Conservation (phyloP, 352 stramenopile genomes). For the Pythium scleroteichum region DNA sequence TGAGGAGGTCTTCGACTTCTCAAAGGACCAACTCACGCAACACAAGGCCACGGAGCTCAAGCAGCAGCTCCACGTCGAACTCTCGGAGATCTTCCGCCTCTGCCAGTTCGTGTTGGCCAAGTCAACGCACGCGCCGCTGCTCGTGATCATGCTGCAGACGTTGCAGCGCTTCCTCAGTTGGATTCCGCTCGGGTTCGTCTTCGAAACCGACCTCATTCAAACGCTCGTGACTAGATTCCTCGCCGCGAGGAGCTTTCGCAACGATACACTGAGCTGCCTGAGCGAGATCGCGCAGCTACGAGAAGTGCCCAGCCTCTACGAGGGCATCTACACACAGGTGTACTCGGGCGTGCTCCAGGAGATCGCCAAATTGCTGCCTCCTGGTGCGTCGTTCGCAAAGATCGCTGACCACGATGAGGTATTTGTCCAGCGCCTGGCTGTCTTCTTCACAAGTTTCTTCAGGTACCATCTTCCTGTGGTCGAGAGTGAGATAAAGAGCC, state of each 20-base stretch:
- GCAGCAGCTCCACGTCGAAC: conserved; percentile 97
- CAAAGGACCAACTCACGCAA: conserved; percentile 97
- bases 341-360: conserved; percentile 94
- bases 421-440: conserved; percentile 96
- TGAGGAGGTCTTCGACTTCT: conserved; percentile 99
- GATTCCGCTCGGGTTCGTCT: conserved; percentile 99
- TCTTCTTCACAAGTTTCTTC: conserved; percentile 98
- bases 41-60: conserved; percentile 98
- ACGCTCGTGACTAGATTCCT: conserved; percentile 97
- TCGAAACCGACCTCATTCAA: conserved; percentile 96
- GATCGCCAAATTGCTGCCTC: conserved; percentile 90
- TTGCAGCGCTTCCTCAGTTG: conserved; percentile 97
- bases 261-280: conserved; percentile 97
- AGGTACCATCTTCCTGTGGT: conserved; percentile 94
- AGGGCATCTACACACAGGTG: conserved; percentile 93
- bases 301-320: conserved; percentile 92
- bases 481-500: conserved; percentile 80
- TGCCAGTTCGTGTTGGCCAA: conserved; percentile 98
- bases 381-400: conserved; percentile 91
- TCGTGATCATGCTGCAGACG: conserved; percentile 97
- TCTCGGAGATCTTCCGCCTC: conserved; percentile 98
- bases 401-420: conserved; percentile 94
- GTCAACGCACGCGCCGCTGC: conserved; percentile 89
- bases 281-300: conserved; percentile 97
- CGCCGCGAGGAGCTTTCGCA: conserved; percentile 93